Evolutionary conservation across 2,329 filamentous ascomycete species (phyloP), one percentile per base, ranked within the genome.

Genomic region (Penicillium sp.): DNA sequence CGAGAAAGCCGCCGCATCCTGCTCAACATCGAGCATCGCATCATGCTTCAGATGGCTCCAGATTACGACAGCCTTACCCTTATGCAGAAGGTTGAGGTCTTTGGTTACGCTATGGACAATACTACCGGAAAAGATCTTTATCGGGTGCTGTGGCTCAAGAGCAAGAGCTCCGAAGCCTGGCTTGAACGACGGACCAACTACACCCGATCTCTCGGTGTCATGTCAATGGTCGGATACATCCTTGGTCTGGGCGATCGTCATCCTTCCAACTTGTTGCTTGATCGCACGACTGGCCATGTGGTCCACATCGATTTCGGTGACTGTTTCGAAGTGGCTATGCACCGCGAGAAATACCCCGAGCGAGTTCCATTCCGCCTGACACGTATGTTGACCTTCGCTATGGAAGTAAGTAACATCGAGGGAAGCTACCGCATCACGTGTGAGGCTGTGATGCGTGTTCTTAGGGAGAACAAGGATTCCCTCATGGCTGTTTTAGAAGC

Each of bases 211-310:
- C 83, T 99, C 1, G 95, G 92, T 68, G 95, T 99, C 70, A 99
- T 99, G 95, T 97, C 92, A n/a, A 99, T 99, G 92, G 95, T 98
- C n/a, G 95, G 95, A 64, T 99, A 99, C 76, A 98, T 99, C 65
- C 87, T 99, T 22, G 96, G 95, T 61, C 83, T 99, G 14, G 95
- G 95, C 56, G 95, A 99, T 79, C 89, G 96, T 50, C 95, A 99
- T 78, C 96, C 96, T 39, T 97, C 92, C 61, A 99, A 99, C 76
- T 81, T 99, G 71, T 96, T 99, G 90, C 88, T 99, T 42, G 95
- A 99, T 76, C 90, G 92, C 41, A 88, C 96, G 62, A 98, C 94
- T 0, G 95, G 95, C 73, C 96, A 96, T 81, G 95, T 99, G 63
- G 89, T 99, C 66, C 95, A 99, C 75, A 98, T 99, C 69, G 95